phyloP scores from a whole-genome alignment of 2,329 filamentous ascomycete species.

The Cladosporium oxysporum region DNA sequence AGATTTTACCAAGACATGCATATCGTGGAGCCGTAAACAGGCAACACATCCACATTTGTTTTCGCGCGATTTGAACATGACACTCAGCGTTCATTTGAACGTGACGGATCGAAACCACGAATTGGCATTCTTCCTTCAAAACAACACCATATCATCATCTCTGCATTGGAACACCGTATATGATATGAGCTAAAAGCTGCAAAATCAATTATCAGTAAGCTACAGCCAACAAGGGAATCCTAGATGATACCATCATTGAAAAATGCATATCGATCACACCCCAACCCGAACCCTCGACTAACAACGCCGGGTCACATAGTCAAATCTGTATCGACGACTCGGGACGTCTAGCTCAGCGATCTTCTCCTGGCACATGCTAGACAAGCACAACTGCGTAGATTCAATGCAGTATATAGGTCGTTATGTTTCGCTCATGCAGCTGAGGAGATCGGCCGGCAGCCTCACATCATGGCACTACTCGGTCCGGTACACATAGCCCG shows the following conservation, averaged over 20 bases:
- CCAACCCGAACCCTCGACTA: not conserved
- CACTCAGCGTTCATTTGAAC: fast-evolving
- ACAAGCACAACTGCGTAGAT: not conserved
- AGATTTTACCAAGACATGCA: not conserved
- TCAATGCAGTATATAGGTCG: not conserved
- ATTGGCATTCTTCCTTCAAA: not conserved
- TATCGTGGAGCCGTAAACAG: not conserved
- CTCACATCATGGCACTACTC: not conserved
- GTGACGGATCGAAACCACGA: not conserved
- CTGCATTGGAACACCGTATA: not conserved
- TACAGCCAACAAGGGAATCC: not conserved
- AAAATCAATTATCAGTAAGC: not conserved
- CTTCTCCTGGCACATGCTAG: not conserved
- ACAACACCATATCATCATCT: not conserved
- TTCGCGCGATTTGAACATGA: not conserved
- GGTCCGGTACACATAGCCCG: not conserved
- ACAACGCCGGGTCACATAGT: not conserved
- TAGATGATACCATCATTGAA: not conserved
- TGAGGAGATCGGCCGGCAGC: not conserved
- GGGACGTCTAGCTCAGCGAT: not conserved
- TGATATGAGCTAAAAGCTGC: not conserved
- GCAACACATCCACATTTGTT: not conserved
- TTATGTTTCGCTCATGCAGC: not conserved
- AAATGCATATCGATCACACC: not conserved
- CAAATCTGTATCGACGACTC: not conserved